Evolutionary conservation across 306 rosid species (phyloP).

Genomic region (Arachis stenosperma): DNA sequence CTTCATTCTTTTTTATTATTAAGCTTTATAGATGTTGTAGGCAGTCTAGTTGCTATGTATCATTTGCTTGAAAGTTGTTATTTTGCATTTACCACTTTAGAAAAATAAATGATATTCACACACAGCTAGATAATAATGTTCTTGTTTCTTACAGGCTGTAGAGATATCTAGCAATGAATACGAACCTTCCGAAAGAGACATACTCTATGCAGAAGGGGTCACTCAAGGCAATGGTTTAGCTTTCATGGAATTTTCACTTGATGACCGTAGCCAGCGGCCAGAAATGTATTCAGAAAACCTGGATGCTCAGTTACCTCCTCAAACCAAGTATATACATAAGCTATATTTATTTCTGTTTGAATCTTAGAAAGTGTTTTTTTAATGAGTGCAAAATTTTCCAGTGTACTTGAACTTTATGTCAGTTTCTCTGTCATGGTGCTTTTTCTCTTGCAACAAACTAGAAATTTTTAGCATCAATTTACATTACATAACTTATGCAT

Average conservation of each 20-base stretch:
- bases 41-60: slow-evolving; percentile 14
- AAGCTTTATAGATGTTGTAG: background rate
- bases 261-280: slow-evolving; percentile 84
- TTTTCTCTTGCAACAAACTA: background rate
- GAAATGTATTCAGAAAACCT: slow-evolving; percentile 78
- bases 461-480: background rate
- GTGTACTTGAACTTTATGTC: background rate
- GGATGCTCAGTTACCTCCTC: slow-evolving; percentile 78
- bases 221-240: slow-evolving; percentile 97
- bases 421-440: slow-evolving; percentile 6
- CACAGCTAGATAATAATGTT: slow-evolving; percentile 18
- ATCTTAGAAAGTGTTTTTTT: slow-evolving; percentile 11
- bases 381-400: slow-evolving; percentile 4
- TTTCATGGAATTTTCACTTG: slow-evolving; percentile 92
- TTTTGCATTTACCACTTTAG: slow-evolving; percentile 22
- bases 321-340: slow-evolving; percentile 65
- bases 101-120: slow-evolving; percentile 13
- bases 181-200: slow-evolving; percentile 93
- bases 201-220: slow-evolving; percentile 96
- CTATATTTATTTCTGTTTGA: slow-evolving; percentile 14
- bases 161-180: slow-evolving; percentile 97
- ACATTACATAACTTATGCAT: background rate
- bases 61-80: slow-evolving; percentile 20
- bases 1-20: slow-evolving; percentile 20
- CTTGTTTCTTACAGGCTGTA: slow-evolving; percentile 70